Evolutionary conservation across 805 yeast genomes (phyloP), one percentile per base, ranked within the genome.

Genomic region (Hanseniaspora pseudoguilliermondii): DNA sequence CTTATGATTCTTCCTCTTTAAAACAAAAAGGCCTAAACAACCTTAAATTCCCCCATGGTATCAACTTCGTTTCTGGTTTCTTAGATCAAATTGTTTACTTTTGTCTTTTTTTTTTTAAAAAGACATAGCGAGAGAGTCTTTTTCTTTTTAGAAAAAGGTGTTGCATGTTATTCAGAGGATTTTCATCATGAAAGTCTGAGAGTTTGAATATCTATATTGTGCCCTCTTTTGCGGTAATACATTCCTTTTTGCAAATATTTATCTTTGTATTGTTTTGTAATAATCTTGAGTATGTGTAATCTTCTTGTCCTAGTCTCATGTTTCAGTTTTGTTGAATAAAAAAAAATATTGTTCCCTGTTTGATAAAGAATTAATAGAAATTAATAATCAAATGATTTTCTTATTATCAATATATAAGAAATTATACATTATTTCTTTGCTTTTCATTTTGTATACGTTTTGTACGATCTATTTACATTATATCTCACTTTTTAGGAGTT

Each of bases 31-130:
- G 64, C 63, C 72, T 69, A 69, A 69, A 69, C 72, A 69, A 66
- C 68, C 55, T 52, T 52, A 23, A 16, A 18, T 11, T 60, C 61
- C 59, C 70, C 61, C 64, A 69, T 71, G 64, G 60, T 61, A 56
- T 61, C 61, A 66, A 67, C 64, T 69, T 68, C 72, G 72, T 69
- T 68, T 69, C 72, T 69, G 72, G 72, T 69, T 68, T 69, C 72
- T 69, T 69, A 68, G 72, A 69, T 64, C 58, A 67, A 55, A 49
- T 47, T 46, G 55, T 50, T 55, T 53, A 47, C 42, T 53, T 53
- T 47, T 47, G 20, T 38, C 13, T 38, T n/a, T n/a, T n/a, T 38
- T 38, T 38, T n/a, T 38, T n/a, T n/a, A 38, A n/a, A 6, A 38
- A 27, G 29, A 49, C 36, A 39, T 20, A 48, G 54, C 58, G 58